phyloP scores from a whole-genome alignment of 345 rosid genomes.

The Citrus medica region DNA sequence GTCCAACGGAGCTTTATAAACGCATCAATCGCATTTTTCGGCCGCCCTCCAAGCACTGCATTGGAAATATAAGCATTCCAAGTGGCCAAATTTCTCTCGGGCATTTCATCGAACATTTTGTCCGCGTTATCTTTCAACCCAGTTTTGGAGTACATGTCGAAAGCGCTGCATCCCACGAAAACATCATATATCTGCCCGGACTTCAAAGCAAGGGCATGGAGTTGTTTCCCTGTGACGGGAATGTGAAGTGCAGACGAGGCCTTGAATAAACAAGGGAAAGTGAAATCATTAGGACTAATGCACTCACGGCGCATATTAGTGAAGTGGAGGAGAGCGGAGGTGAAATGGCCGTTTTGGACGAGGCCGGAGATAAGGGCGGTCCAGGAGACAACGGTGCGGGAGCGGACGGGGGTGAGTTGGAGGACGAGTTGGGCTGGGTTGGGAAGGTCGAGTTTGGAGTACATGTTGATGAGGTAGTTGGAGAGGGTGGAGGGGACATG shows the following conservation, averaged over 20 bases:
- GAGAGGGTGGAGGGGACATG: constrained; percentile 53
- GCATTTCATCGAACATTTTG: constrained; percentile 81
- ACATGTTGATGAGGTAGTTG: constrained; percentile 65
- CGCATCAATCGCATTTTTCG: constrained; percentile 41
- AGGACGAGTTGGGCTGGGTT: constrained; percentile 58
- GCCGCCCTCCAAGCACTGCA: constrained; percentile 56
- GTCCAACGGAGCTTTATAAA: constrained; percentile 50
- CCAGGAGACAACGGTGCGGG: constrained; percentile 79
- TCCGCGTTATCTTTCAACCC: constrained; percentile 48
- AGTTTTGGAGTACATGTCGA: constrained; percentile 70
- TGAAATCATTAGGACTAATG: constrained; percentile 68
- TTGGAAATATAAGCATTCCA: constrained; percentile 83
- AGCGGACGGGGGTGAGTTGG: constrained; percentile 37
- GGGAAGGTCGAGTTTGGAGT: constrained; percentile 69
- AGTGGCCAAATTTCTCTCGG: constrained; percentile 47
- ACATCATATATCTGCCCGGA: constrained; percentile 45
- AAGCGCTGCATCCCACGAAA: constrained; percentile 77
- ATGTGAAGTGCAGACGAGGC: constrained; percentile 53
- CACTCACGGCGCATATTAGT: constrained; percentile 49
- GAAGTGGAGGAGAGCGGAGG: constrained; percentile 51
- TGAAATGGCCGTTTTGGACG: constrained; percentile 57
- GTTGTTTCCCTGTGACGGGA: constrained; percentile 46
- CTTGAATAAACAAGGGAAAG: constrained; percentile 80
- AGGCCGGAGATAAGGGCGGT: constrained; percentile 70
- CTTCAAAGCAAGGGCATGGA: constrained; percentile 62